phyloP scores from a whole-genome alignment of 768 basidiomycete species.

The Kwoniella dendrophila region DNA sequence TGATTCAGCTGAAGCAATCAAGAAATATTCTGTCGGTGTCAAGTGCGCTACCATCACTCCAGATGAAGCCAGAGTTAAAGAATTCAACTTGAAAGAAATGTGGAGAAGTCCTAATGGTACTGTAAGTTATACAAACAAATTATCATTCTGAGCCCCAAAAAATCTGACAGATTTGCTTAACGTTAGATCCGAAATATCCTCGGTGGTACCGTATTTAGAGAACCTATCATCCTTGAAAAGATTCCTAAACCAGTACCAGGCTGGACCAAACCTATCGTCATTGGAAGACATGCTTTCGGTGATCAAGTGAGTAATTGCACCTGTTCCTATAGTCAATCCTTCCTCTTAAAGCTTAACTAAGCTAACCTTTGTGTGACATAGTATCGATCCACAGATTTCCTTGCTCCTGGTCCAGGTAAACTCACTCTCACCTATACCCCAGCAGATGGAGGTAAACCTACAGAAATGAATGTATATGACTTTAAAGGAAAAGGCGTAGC shows the following conservation, averaged over 20 bases:
- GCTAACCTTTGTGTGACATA: constrained; percentile 47
- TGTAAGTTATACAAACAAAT: constrained; percentile 58
- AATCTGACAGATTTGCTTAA: not conserved
- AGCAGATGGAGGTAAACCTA: constrained; percentile 66
- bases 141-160: not conserved
- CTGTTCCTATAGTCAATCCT: not conserved
- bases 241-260: constrained; percentile 95
- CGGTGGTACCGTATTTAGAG: constrained; percentile 97
- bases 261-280: constrained; percentile 94
- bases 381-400: constrained; percentile 92
- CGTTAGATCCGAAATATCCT: constrained; percentile 90
- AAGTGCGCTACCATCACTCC: constrained; percentile 99
- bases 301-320: constrained; percentile 67
- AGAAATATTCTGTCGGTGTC: constrained; percentile 92
- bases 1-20: constrained; percentile 91
- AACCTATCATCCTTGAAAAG: constrained; percentile 87
- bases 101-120: constrained; percentile 97
- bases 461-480: constrained; percentile 83
- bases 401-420: constrained; percentile 89
- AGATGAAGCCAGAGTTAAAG: constrained; percentile 91
- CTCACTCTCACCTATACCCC: constrained; percentile 90
- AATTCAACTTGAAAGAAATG: constrained; percentile 99
- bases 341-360: not conserved
- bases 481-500: constrained; percentile 92
- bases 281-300: constrained; percentile 96